Evolutionary conservation across 208 protist species (phyloP).

Genomic region (Trypanosoma melophagium): DNA sequence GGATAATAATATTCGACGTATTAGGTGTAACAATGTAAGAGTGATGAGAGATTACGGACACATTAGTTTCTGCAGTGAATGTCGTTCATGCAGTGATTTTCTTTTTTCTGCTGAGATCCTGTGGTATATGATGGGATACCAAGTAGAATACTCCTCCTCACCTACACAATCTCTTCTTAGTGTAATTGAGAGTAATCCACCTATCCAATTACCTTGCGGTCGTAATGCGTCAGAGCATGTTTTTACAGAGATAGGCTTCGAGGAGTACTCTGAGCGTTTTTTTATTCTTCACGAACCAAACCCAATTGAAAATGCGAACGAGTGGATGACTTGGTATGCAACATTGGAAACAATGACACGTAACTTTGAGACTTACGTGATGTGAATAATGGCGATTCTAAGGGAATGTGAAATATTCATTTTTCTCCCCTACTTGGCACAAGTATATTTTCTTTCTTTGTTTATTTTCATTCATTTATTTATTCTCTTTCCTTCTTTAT

Average conservation of each 20-base stretch:
- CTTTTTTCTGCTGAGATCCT: constrained; percentile 48
- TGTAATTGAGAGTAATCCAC: constrained; percentile 23
- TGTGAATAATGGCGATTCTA: not conserved
- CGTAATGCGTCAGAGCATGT: constrained; percentile 40
- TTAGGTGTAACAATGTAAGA: constrained; percentile 75
- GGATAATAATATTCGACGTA: constrained; percentile 65
- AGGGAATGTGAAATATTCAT: not conserved
- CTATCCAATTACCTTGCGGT: constrained; percentile 62
- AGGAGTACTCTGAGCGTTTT: constrained; percentile 77
- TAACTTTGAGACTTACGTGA: constrained; percentile 20
- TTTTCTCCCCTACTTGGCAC: not conserved
- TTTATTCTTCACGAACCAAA: constrained; percentile 76
- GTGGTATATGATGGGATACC: constrained; percentile 72
- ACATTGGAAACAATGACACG: constrained; percentile 40
- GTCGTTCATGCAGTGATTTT: constrained; percentile 27
- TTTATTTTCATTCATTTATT: not conserved
- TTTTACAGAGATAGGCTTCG: constrained; percentile 59
- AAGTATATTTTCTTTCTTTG: constrained; percentile 1
- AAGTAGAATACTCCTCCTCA: constrained; percentile 55
- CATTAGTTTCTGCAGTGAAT: constrained; percentile 38
- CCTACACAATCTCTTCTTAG: constrained; percentile 27
- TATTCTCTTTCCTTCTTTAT: not conserved
- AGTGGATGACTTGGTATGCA: constrained; percentile 82
- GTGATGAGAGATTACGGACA: constrained; percentile 74
- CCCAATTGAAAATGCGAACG: constrained; percentile 43